phyloP scores from a whole-genome alignment of 257 asterid species.

The Przewalskia tangutica region DNA sequence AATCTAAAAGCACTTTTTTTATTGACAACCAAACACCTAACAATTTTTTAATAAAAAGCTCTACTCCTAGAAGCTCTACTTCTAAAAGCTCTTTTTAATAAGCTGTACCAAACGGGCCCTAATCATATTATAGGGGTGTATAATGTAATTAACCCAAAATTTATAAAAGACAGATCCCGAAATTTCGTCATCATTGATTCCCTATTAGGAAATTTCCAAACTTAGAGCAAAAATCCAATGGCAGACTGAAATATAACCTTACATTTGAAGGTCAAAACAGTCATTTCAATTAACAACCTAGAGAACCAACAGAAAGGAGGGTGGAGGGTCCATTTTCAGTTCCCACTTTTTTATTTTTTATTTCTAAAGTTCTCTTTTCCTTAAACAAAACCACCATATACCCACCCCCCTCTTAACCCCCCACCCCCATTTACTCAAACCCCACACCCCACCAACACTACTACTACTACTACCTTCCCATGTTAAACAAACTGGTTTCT shows the following conservation, averaged over 20 bases:
- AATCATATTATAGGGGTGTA: not conserved
- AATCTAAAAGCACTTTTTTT: too few species aligned
- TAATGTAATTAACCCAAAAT: not conserved
- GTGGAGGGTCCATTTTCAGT: conserved; percentile 1
- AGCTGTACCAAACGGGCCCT: too few species aligned
- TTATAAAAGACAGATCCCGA: not conserved
- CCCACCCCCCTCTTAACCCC: not conserved
- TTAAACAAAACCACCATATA: not conserved
- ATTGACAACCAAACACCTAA: too few species aligned
- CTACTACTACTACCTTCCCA: not conserved
- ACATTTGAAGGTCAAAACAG: not conserved
- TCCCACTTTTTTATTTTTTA: not conserved
- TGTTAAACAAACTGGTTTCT: not conserved
- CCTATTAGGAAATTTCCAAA: not conserved
- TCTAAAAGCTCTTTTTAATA: too few species aligned
- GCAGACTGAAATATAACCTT: not conserved
- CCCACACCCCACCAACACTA: not conserved
- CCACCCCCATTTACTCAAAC: not conserved
- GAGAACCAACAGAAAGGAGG: not conserved
- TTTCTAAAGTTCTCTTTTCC: not conserved
- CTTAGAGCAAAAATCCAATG: not conserved
- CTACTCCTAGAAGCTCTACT: too few species aligned
- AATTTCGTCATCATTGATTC: not conserved
- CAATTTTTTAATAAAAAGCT: too few species aligned
- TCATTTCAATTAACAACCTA: not conserved